Evolutionary conservation across 495 filamentous ascomycete species (phyloP).

Genomic region (Podospora tetraspora): DNA sequence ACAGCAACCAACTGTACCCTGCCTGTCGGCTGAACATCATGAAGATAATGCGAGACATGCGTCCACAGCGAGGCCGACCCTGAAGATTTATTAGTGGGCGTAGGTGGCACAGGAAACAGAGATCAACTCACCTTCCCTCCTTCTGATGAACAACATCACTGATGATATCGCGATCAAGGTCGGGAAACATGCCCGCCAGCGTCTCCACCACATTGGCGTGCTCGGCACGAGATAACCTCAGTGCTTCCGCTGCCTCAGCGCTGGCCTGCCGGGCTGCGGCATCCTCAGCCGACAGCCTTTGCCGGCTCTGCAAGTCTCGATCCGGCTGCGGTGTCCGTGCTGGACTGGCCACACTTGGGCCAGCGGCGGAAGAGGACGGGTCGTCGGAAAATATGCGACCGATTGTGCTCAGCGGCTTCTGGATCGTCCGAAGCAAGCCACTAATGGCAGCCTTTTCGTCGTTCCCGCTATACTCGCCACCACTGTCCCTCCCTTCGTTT

Average conservation of each 20-base stretch:
- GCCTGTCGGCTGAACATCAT: constrained; percentile 18
- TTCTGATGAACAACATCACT: constrained; percentile 91
- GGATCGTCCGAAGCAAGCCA: constrained; percentile 84
- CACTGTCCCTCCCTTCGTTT: constrained; percentile 35
- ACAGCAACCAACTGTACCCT: neutral
- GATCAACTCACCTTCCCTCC: constrained; percentile 69
- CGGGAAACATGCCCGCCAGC: constrained; percentile 86
- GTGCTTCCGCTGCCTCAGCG: constrained; percentile 85
- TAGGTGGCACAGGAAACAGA: neutral
- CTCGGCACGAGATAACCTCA: constrained; percentile 76
- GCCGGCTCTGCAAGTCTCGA: constrained; percentile 35
- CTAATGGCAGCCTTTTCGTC: constrained; percentile 76
- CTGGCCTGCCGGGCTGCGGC: constrained; percentile 91
- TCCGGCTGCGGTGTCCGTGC: constrained; percentile 53
- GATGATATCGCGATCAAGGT: constrained; percentile 84
- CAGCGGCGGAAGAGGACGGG: constrained; percentile 30
- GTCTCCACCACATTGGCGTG: constrained; percentile 90
- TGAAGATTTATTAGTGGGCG: constrained; percentile 35
- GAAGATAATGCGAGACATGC: constrained; percentile 78
- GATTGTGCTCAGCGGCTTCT: constrained; percentile 85
- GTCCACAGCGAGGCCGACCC: constrained; percentile 85
- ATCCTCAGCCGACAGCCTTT: constrained; percentile 66
- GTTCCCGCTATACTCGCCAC: constrained; percentile 36
- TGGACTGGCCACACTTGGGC: constrained; percentile 42
- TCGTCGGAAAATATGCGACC: constrained; percentile 97